Evolutionary conservation across 306 rosid genomes (phyloP), one percentile per base, ranked within the genome.

Genomic region (Adenanthera pavonina): DNA sequence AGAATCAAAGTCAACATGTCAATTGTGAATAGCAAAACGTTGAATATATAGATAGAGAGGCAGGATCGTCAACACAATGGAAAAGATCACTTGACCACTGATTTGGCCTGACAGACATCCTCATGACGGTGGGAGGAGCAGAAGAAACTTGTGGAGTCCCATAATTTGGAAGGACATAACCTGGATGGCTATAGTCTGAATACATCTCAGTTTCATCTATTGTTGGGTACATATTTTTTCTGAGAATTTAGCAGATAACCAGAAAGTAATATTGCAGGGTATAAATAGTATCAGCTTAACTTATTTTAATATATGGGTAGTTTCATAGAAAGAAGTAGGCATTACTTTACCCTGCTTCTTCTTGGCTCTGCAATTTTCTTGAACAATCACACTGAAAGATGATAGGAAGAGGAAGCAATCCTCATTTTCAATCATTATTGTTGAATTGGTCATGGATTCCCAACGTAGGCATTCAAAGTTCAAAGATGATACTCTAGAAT

Each of bases 51-150:
- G 8, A 57, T 57, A 57, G 6, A 15, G 5, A 53, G 3, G 81
- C 90, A 25, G 93, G 92, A 77, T 90, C 93, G 38, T 89, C 91
- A 41, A 79, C 81, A 75, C 97, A 92, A 56, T 80, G 90, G 71
- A 91, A 92, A 82, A 89, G 97, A 69, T 88, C 87, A 48, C 87
- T 83, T n/a, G 94, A 87, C 97, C 97, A 92, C 35, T 25, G 75
- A 6, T 76, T 80, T n/a, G 80, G 54, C 3, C 25, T 62, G 6
- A 54, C 3, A 17, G 77, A 46, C 25, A 1, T 17, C 30, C 64
- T 75, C 3, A 34, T 30, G 74, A 47, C 30, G 56, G 78, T 78
- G 16, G 89, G 78, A 81, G 84, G 82, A 83, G 47, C 79, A 81
- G 80, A 80, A 80, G 78, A 78, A 35, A 83, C 75, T 10, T 53